Percentiles rank a stretch among this genome's conserved stretches.
phyloP scores from a whole-genome alignment of 768 basidiomycete genomes.

The Termitomyces sp. region DNA sequence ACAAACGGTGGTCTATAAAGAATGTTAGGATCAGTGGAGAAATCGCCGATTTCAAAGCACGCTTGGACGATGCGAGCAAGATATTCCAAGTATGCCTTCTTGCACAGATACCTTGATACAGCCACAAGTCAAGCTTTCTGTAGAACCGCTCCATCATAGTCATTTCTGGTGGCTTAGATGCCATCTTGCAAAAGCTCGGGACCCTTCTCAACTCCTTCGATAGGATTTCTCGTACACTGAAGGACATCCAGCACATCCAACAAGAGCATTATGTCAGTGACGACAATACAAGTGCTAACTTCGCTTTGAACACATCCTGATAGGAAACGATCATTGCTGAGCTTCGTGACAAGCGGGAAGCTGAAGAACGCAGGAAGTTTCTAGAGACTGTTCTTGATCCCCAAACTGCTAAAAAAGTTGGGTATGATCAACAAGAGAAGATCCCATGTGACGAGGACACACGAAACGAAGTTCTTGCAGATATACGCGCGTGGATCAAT shows the following conservation, averaged over 20 bases:
- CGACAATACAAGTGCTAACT: neutral
- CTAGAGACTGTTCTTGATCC: neutral
- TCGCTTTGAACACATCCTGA: neutral
- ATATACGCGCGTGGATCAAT: slow-evolving; percentile 2
- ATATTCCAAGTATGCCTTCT: slow-evolving; percentile 6
- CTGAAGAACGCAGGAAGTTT: neutral
- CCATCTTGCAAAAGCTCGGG: slow-evolving; percentile 3
- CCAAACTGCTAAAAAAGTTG: neutral
- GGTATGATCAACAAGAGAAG: slow-evolving; percentile 3
- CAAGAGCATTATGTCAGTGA: slow-evolving; percentile 1
- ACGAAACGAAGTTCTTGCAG: slow-evolving; percentile 1
- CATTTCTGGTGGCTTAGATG: slow-evolving; percentile 8
- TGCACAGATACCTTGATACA: neutral
- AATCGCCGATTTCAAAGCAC: slow-evolving; percentile 10
- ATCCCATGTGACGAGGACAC: slow-evolving; percentile 5
- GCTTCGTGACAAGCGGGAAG: neutral
- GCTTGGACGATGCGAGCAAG: neutral
- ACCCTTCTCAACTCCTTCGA: neutral
- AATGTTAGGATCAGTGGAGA: slow-evolving; percentile 5
- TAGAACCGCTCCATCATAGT: slow-evolving; percentile 12
- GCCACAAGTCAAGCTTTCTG: neutral
- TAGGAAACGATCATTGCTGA: neutral
- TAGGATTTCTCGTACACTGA: neutral
- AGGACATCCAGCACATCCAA: slow-evolving; percentile 1
- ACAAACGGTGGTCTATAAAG: neutral